phyloP scores from a whole-genome alignment of 1,284 basidiomycete genomes.

The Lentinula novae-zelandiae region DNA sequence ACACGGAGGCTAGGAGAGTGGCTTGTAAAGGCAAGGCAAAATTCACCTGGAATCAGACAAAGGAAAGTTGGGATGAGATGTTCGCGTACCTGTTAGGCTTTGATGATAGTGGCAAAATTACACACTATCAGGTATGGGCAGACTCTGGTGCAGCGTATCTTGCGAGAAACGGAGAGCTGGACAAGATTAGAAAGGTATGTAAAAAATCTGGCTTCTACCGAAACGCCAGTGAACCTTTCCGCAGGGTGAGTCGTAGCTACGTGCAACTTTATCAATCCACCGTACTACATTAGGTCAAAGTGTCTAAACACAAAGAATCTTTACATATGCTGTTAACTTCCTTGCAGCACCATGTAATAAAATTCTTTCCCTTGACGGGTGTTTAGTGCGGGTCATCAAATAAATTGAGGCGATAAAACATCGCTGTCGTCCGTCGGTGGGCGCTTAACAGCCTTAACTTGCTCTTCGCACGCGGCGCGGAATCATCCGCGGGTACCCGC shows the following conservation, averaged over 20 bases:
- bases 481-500: neutral
- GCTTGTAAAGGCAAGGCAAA: conserved; percentile 49
- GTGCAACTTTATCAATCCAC: no score
- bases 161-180: conserved; percentile 47
- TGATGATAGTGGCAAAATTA: conserved; percentile 51
- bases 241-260: neutral
- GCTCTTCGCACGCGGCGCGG: neutral
- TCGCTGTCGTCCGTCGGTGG: neutral
- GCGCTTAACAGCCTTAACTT: neutral
- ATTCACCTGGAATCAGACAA: conserved; percentile 54
- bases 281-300: no score
- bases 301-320: no score
- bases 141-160: conserved; percentile 64
- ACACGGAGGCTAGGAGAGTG: conserved; percentile 42
- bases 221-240: neutral
- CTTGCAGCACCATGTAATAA: no score
- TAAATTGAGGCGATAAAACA: no score
- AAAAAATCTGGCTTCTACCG: neutral
- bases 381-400: no score
- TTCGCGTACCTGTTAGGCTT: conserved; percentile 62
- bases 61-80: conserved; percentile 57
- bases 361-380: no score
- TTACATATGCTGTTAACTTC: no score
- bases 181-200: conserved; percentile 20
- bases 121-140: conserved; percentile 63